Base-by-base conservation (phyloP, 1,284 basidiomycete genomes). In the Microstroma glucosiphilum region DNA sequence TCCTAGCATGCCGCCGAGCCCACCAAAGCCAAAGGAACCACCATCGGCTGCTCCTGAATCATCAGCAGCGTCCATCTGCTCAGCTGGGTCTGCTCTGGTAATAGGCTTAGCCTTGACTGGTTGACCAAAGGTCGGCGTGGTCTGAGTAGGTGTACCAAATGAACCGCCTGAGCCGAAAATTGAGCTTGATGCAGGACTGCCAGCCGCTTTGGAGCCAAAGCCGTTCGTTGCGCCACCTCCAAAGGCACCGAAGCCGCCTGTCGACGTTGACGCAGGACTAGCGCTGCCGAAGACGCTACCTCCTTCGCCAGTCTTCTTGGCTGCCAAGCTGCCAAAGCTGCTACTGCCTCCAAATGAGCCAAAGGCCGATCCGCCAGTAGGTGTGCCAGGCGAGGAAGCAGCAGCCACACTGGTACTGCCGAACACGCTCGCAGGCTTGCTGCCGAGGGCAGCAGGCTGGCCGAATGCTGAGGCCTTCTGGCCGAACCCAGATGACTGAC, bases 401-500 rank as follows among this genome's bases (percentile, higher is more conserved):
- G 43, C 6, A 17, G 43, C 15, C 12, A 12, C 43, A 21, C 17
- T 21, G 19, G 40, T 25, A 15, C 37, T 21, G n/a, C 19, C 21
- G 42, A 37, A 19, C 13, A 13, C 43, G 41, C 46, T 57, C 25
- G 59, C 12, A 17, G 58, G 17, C 30, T 30, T 58, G 19, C 21
- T 40, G 49, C 58, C 75, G 37, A 57, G 46, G 15, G 66, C 23
- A 6, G 51, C 56, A 25, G 60, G 49, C 41, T 43, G 66, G 21
- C 48, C 49, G 37, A 37, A 54, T 23, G n/a, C 62, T 56, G 57
- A 59, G 58, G 56, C 53, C 25, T 25, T 56, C 51, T 26, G 48
- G 60, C 71, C 70, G 56, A 72, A 72, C 1, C 63, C 61, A 8
- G 68, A 65, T 12, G 63, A 51, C 49, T 61, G 54, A 23, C 70